Evolutionary conservation across 2,329 filamentous ascomycete genomes (phyloP), one percentile per base, ranked within the genome.

Genomic region (Sclerotinia subarctica): DNA sequence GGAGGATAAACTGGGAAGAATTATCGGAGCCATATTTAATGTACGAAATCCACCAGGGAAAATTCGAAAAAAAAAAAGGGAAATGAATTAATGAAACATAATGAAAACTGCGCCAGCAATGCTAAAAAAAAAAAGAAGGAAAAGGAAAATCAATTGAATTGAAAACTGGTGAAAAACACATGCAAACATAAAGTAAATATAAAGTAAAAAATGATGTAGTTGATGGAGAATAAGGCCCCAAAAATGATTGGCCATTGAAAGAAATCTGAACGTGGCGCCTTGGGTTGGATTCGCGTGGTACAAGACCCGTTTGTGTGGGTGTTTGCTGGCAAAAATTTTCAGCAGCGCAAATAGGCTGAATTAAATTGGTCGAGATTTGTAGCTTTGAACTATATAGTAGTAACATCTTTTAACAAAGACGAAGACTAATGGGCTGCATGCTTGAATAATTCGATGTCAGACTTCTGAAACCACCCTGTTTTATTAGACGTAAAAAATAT

Each of bases 241-340:
- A 66, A 58, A 58, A 32, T 69, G 59, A 71, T 68, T 69, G 70
- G 64, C 10, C 26, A 26, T 35, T 52, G 65, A 11, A 57, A 59
- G 15, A 56, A 47, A 11, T 49, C 38, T 67, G 63, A 47, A 70
- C 51, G 68, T 66, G 64, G 59, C 65, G 46, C 52, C 42, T 66
- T 70, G 60, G 60, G 65, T 62, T 66, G 53, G 60, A 29, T n/a
- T 51, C 32, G 51, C 49, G 66, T 57, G 29, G 35, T 29, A 53
- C 35, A 35, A 57, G 60, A 57, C 29, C 54, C 60, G 52, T 62
- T 47, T 54, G 60, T 63, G 66, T 64, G 53, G 35, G 56, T 68
- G 63, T 68, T 70, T 64, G 70, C 65, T 71, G 68, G 68, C 70
- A 70, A 24, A 29, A 26, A 24, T 62, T 29, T 29, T 19, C 17